Percentiles rank a stretch among this genome's conserved stretches.
Evolutionary conservation across 2,329 filamentous ascomycete species (phyloP).

Genomic region (Truncatella angustata): DNA sequence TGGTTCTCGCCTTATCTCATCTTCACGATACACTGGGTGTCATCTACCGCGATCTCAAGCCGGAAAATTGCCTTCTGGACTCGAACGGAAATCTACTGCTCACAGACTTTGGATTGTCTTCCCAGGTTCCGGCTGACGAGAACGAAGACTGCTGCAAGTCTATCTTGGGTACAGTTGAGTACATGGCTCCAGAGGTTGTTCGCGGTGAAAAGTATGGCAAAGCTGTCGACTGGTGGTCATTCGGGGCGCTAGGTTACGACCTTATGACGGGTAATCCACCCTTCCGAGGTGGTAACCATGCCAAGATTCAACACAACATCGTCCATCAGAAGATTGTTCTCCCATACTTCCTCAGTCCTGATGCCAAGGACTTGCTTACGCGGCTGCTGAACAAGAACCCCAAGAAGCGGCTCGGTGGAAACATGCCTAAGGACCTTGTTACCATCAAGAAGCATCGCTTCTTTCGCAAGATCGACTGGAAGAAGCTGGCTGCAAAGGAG

Average conservation of each 20-base stretch:
- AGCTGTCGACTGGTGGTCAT: conserved; percentile 97
- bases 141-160: conserved; percentile 74
- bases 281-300: conserved; percentile 85
- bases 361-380: conserved; percentile 91
- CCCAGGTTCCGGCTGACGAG: conserved; percentile 83
- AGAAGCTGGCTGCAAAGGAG: conserved; percentile 76
- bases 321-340: conserved; percentile 85
- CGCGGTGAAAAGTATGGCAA: conserved; percentile 86
- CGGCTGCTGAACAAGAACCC: conserved; percentile 91
- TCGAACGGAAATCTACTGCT: conserved; percentile 87
- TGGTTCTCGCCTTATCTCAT: conserved; percentile 90
- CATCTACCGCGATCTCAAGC: conserved; percentile 95
- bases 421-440: conserved; percentile 84
- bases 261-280: conserved; percentile 89
- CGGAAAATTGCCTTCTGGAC: conserved; percentile 94
- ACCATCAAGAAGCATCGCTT: conserved; percentile 91
- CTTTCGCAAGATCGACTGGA: conserved; percentile 97
- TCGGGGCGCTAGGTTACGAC: conserved; percentile 89
- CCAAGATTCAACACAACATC: conserved; percentile 95
- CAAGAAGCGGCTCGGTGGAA: conserved; percentile 79
- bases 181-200: conserved; percentile 98
- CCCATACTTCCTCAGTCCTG: conserved; percentile 86
- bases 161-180: conserved; percentile 91
- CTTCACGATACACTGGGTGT: conserved; percentile 90
- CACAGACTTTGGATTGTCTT: conserved; percentile 90